These are phyloP conservation scores for Sarocladium kiliense DNA, from an alignment of 2,329 filamentous ascomycete species.

Conservation along the genomic window DNA sequence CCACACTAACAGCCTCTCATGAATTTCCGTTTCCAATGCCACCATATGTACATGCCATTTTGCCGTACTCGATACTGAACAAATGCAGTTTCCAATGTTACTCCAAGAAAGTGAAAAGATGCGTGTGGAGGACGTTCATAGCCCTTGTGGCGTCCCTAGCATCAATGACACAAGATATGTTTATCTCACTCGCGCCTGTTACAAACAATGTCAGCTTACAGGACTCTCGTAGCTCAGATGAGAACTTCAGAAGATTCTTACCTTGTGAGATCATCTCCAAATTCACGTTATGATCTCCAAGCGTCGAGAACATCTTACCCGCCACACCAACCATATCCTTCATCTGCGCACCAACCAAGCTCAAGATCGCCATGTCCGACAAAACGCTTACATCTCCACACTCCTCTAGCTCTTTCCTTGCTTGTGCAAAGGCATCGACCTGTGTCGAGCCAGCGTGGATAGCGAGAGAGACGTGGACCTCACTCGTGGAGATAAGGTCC, in stretches of 20 bases:
- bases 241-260: slow-evolving; percentile 33
- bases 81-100: slow-evolving; percentile 25
- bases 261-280: slow-evolving; percentile 99
- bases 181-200: slow-evolving; percentile 92
- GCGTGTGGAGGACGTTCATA: slow-evolving; percentile 93
- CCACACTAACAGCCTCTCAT: no score
- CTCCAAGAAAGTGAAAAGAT: slow-evolving; percentile 93
- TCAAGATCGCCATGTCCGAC: slow-evolving; percentile 90
- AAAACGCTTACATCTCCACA: slow-evolving; percentile 90
- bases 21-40: no score
- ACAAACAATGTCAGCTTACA: slow-evolving; percentile 9
- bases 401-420: slow-evolving; percentile 66
- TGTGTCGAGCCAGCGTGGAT: slow-evolving; percentile 73
- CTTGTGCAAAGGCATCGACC: slow-evolving; percentile 58
- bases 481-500: slow-evolving; percentile 91
- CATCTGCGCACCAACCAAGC: slow-evolving; percentile 90
- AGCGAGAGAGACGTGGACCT: slow-evolving; percentile 97
- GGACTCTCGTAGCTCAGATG: not conserved
- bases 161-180: slow-evolving; percentile 96
- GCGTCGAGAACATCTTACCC: slow-evolving; percentile 88
- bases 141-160: slow-evolving; percentile 85
- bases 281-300: slow-evolving; percentile 91
- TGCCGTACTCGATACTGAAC: not conserved
- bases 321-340: slow-evolving; percentile 96
- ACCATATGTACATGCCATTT: not conserved